Evolutionary conservation across 345 rosid genomes (phyloP).

Genomic region (Camelina sativa): DNA sequence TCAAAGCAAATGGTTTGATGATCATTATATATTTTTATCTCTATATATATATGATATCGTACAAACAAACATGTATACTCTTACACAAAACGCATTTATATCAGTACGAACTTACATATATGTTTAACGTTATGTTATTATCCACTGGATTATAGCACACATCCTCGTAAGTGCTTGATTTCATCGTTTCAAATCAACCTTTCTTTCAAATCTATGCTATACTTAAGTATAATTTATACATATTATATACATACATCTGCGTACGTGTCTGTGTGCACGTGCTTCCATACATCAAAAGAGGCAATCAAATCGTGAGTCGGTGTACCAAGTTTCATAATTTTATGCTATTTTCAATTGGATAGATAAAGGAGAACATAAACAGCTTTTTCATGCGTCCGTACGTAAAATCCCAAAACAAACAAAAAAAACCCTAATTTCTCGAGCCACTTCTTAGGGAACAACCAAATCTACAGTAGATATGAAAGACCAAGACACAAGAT

Average conservation of each 20-base stretch:
- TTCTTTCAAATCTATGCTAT: slow-evolving; percentile 24
- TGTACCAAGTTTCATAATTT: slow-evolving; percentile 43
- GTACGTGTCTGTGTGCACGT: slow-evolving; percentile 39
- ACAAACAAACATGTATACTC: slow-evolving; percentile 33
- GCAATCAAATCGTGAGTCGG: slow-evolving; percentile 37
- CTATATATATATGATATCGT: slow-evolving; percentile 26
- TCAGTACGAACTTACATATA: slow-evolving; percentile 36
- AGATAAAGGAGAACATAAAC: slow-evolving; percentile 15
- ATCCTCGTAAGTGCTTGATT: slow-evolving; percentile 29
- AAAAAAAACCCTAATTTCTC: slow-evolving; percentile 45
- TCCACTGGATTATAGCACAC: slow-evolving; percentile 38
- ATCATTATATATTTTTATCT: slow-evolving; percentile 9
- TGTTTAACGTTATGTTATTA: slow-evolving; percentile 34
- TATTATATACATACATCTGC: slow-evolving; percentile 1
- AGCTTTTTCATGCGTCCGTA: slow-evolving; percentile 44
- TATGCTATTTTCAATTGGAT: slow-evolving; percentile 35
- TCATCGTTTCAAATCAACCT: slow-evolving; percentile 43
- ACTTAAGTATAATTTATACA: slow-evolving; percentile 11
- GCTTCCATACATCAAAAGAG: slow-evolving; percentile 42
- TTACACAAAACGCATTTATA: slow-evolving; percentile 25
- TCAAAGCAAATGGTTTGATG: slow-evolving; percentile 37
- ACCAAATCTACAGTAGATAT: slow-evolving; percentile 36
- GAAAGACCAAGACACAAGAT: slow-evolving; percentile 13
- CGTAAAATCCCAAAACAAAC: slow-evolving; percentile 25
- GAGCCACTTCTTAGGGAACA: slow-evolving; percentile 44